phyloP scores from a whole-genome alignment of 345 rosid species.

The Limnanthes douglasii region DNA sequence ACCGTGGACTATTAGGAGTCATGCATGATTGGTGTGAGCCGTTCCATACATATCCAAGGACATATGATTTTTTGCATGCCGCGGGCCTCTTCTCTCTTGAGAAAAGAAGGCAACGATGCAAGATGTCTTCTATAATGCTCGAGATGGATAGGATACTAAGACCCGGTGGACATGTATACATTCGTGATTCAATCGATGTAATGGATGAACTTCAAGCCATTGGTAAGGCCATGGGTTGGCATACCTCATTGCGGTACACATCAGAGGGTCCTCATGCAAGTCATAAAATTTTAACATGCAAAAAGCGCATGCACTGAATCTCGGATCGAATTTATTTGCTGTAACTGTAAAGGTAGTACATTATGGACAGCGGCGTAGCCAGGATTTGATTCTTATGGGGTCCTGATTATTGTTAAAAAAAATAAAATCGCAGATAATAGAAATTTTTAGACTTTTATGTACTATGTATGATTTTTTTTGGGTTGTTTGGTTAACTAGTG shows the following conservation, averaged over 20 bases:
- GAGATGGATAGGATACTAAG: slow-evolving; percentile 97
- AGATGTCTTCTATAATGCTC: slow-evolving; percentile 76
- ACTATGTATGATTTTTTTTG: too few relatives aligned
- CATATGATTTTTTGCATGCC: slow-evolving; percentile 79
- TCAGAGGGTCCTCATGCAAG: slow-evolving; percentile 97
- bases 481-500: too few relatives aligned
- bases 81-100: slow-evolving; percentile 86
- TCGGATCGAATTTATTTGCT: too few relatives aligned
- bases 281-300: slow-evolving; percentile 63
- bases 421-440: too few relatives aligned
- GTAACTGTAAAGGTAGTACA: too few relatives aligned
- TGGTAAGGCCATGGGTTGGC: slow-evolving; percentile 85
- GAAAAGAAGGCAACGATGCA: slow-evolving; percentile 82
- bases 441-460: too few relatives aligned
- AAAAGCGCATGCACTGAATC: slow-evolving; percentile 40
- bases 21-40: slow-evolving; percentile 99
- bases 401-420: too few relatives aligned
- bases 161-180: slow-evolving; percentile 87
- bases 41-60: slow-evolving; percentile 93
- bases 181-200: slow-evolving; percentile 59
- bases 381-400: too few relatives aligned
- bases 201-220: slow-evolving; percentile 71
- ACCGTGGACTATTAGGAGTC: slow-evolving; percentile 89
- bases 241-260: slow-evolving; percentile 39
- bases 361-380: too few relatives aligned